A percentile compares a stretch with the other conserved stretches of the same genome.
These are phyloP conservation scores for Trichoderma arundinaceum DNA, from an alignment of 2,329 filamentous ascomycete genomes.

Conservation along the genomic window DNA sequence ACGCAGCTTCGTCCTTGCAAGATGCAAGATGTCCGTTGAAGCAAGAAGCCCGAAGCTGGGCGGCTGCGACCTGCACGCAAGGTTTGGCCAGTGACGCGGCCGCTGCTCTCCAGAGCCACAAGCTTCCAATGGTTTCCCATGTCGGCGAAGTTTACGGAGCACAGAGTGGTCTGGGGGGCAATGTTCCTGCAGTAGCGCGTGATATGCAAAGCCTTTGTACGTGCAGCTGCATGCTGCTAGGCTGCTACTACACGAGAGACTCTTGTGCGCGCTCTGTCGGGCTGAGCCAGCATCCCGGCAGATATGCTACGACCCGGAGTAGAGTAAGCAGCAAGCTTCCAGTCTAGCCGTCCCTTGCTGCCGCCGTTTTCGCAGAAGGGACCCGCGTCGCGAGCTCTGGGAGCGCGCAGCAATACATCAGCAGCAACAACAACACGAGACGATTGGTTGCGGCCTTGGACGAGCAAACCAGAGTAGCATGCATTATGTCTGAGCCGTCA, in stretches of 20 bases:
- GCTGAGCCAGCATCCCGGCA: too few relatives aligned
- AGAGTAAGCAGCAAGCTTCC: neutral
- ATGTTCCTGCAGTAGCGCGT: constrained; percentile 32
- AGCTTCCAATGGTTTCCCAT: neutral
- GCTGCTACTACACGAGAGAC: too few relatives aligned
- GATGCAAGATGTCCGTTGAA: constrained; percentile 4
- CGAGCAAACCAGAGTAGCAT: neutral
- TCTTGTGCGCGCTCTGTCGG: too few relatives aligned
- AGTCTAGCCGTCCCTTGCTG: constrained; percentile 1
- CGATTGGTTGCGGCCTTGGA: neutral
- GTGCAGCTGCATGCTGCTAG: constrained; percentile 12
- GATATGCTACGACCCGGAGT: neutral
- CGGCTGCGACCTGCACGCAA: neutral
- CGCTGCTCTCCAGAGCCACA: neutral
- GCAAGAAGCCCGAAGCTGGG: neutral
- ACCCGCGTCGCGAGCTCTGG: neutral
- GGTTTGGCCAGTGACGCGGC: neutral
- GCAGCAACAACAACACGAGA: neutral
- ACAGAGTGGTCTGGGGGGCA: neutral
- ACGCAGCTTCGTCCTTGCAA: neutral
- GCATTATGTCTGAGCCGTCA: neutral
- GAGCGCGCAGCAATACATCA: neutral
- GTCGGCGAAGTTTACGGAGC: neutral
- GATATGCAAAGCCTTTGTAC: constrained; percentile 10
- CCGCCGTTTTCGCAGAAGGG: neutral